Conservation (phyloP, 23 red algal species). For the Gracilaria domingensis region DNA sequence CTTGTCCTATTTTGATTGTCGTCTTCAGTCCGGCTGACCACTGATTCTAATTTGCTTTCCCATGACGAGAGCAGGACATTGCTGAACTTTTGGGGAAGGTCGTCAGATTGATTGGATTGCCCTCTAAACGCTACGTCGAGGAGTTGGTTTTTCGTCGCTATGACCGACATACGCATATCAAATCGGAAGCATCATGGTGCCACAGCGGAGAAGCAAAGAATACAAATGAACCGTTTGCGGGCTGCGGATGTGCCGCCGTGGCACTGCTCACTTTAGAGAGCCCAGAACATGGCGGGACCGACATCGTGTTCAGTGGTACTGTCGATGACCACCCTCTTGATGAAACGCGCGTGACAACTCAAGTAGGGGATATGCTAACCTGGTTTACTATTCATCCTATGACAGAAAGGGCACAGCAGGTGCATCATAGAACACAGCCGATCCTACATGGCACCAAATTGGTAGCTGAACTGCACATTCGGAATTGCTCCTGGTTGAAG, state of each 20-base stretch:
- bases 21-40: not conserved
- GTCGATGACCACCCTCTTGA: too few relatives aligned
- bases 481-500: not conserved
- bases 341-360: not conserved
- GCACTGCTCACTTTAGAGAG: not conserved
- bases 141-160: conserved; percentile 13
- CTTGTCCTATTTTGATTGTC: not conserved
- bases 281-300: not conserved
- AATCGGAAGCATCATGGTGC: not conserved
- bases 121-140: not conserved
- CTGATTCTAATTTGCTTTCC: not conserved
- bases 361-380: conserved; percentile 10
- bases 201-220: not conserved
- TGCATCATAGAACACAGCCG: not conserved
- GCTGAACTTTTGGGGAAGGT: not conserved
- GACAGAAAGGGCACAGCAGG: not conserved
- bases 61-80: not conserved
- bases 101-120: not conserved
- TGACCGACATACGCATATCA: not conserved
- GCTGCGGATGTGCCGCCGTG: conserved; percentile 13
- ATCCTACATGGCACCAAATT: not conserved
- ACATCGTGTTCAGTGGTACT: not conserved
- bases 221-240: not conserved
- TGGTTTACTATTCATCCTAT: conserved; percentile 20
- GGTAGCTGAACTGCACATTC: conserved; percentile 10